These are phyloP conservation scores for Aegilops umbellulata DNA, from an alignment of 176 grass and related monocot genomes.

Conservation along the genomic window DNA sequence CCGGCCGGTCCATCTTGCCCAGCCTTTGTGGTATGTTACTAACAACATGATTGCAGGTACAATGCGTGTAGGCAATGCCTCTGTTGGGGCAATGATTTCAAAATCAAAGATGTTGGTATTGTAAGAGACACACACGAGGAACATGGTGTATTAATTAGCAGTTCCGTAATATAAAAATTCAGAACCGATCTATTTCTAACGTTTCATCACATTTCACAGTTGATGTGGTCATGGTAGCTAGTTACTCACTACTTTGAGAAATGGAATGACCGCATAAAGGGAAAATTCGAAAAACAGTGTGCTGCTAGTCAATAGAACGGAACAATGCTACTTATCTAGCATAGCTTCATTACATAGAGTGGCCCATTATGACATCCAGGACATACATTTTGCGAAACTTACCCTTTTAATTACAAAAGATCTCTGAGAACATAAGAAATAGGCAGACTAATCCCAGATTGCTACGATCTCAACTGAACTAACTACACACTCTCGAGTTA, in stretches of 20 bases:
- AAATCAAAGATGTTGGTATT: no score
- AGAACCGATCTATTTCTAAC: neutral
- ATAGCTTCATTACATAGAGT: neutral
- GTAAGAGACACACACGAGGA: neutral
- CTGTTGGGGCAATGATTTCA: neutral
- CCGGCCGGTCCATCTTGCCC: neutral
- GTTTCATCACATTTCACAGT: neutral
- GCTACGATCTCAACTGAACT: neutral
- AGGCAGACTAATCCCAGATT: neutral
- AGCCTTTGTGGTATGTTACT: conserved; percentile 24
- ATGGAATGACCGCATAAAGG: neutral
- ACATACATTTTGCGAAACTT: neutral
- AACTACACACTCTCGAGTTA: neutral
- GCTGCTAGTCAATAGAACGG: neutral
- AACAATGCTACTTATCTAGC: neutral
- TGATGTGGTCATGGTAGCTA: neutral
- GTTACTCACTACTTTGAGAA: neutral
- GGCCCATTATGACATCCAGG: neutral
- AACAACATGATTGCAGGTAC: conserved; percentile 21
- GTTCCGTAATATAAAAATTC: neutral
- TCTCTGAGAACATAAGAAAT: neutral
- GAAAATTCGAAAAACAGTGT: neutral
- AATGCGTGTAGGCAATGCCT: conserved; percentile 4
- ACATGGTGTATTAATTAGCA: neutral
- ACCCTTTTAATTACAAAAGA: neutral